A percentile compares a stretch with the other conserved stretches of the same genome.
Evolutionary conservation across 306 rosid species (phyloP).

Genomic region (Cicer pinnatifidum): DNA sequence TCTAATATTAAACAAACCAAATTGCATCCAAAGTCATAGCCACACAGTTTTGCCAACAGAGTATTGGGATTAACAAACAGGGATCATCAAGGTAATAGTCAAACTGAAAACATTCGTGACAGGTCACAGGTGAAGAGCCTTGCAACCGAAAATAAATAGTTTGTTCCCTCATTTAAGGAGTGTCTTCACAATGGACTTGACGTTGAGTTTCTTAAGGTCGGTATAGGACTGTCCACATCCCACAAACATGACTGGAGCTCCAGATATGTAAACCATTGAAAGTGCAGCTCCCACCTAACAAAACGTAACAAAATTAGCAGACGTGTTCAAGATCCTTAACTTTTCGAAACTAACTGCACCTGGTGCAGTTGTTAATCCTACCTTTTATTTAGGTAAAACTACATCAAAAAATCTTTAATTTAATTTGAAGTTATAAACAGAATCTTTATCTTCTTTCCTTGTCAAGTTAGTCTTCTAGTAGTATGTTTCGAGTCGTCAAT

Average conservation of each 20-base stretch:
- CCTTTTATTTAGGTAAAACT: background rate
- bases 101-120: slow-evolving; percentile 45
- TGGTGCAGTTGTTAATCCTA: slow-evolving; percentile 3
- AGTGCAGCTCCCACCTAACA: slow-evolving; percentile 97
- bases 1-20: slow-evolving; percentile 39
- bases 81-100: slow-evolving; percentile 40
- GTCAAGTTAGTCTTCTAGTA: too few relatives aligned
- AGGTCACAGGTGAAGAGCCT: slow-evolving; percentile 35
- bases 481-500: too few relatives aligned
- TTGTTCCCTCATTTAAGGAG: slow-evolving; percentile 68
- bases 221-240: slow-evolving; percentile 99
- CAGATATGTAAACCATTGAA: slow-evolving; percentile 97
- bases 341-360: slow-evolving; percentile 3
- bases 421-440: too few relatives aligned
- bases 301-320: slow-evolving; percentile 18
- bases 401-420: too few relatives aligned
- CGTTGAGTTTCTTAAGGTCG: slow-evolving; percentile 95
- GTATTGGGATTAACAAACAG: slow-evolving; percentile 26
- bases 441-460: too few relatives aligned
- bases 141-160: background rate
- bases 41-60: slow-evolving; percentile 39
- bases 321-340: slow-evolving; percentile 3
- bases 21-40: slow-evolving; percentile 44
- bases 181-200: slow-evolving; percentile 87
- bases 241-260: slow-evolving; percentile 97